Percentiles rank a stretch among this genome's conserved stretches.
Evolutionary conservation across 306 rosid species (phyloP).

Genomic region (Sindora glabra): DNA sequence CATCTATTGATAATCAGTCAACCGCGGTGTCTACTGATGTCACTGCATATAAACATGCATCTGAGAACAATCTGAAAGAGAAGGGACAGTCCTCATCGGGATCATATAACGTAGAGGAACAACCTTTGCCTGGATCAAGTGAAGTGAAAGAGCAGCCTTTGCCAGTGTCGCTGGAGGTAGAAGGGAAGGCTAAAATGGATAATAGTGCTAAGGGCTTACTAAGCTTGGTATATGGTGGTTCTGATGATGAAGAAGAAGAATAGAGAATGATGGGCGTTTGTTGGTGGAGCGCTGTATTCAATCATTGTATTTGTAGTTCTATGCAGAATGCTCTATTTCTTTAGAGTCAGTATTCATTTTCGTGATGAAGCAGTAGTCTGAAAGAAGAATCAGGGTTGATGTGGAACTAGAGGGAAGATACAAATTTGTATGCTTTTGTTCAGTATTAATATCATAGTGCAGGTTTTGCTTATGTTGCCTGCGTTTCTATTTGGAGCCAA

Average conservation of each 20-base stretch:
- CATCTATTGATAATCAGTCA: slow-evolving; percentile 24
- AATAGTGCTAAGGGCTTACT: slow-evolving; percentile 56
- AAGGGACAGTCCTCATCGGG: slow-evolving; percentile 14
- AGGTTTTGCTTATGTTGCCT: slow-evolving; percentile 17
- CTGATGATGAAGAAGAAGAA: slow-evolving; percentile 81
- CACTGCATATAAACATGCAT: slow-evolving; percentile 11
- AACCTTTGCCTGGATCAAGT: slow-evolving; percentile 4
- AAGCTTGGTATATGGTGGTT: slow-evolving; percentile 77
- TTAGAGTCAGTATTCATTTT: neutral
- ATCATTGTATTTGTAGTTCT: slow-evolving; percentile 21
- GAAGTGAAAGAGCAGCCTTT: slow-evolving; percentile 12
- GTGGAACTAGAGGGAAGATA: slow-evolving; percentile 9
- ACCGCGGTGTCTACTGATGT: neutral
- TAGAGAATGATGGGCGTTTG: slow-evolving; percentile 20
- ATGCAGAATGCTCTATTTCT: slow-evolving; percentile 16
- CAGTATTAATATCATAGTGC: slow-evolving; percentile 8
- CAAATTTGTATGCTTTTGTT: slow-evolving; percentile 15
- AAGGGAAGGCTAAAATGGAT: slow-evolving; percentile 26
- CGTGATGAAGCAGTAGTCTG: slow-evolving; percentile 15
- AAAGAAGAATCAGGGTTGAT: neutral
- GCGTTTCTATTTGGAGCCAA: too few species aligned
- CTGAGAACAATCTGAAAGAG: slow-evolving; percentile 21
- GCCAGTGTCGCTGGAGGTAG: slow-evolving; percentile 16
- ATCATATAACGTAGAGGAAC: slow-evolving; percentile 20
- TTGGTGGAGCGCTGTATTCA: neutral